Evolutionary conservation across 2,329 filamentous ascomycete species (phyloP).

Genomic region (Microsporum canis): DNA sequence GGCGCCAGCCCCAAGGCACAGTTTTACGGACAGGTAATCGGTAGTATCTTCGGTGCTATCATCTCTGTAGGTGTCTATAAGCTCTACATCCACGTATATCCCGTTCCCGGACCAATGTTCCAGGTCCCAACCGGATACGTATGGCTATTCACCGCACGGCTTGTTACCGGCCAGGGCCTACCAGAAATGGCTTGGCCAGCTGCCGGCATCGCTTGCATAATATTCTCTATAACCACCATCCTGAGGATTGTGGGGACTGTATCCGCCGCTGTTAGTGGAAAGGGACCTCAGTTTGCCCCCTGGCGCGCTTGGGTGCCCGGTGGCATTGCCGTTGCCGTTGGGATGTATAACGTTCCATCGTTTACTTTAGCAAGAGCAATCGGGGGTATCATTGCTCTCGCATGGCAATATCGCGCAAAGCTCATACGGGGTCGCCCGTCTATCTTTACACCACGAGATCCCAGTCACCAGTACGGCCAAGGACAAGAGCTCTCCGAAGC

Average conservation of each 20-base stretch:
- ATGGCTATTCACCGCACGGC: conserved; percentile 90
- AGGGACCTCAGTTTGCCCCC: conserved; percentile 23
- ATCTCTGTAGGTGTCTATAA: conserved; percentile 79
- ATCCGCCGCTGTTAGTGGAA: conserved; percentile 19
- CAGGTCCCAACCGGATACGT: conserved; percentile 91
- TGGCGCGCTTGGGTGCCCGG: conserved; percentile 76
- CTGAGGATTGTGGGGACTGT: conserved; percentile 45
- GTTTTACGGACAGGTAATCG: conserved; percentile 93
- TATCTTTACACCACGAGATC: background rate
- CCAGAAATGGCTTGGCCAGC: conserved; percentile 74
- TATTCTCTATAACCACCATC: conserved; percentile 63
- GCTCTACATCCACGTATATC: conserved; percentile 80
- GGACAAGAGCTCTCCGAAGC: background rate
- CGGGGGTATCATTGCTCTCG: conserved; percentile 66
- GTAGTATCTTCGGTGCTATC: conserved; percentile 72
- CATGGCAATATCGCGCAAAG: conserved; percentile 51
- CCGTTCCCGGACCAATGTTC: conserved; percentile 78
- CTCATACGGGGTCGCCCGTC: conserved; percentile 30
- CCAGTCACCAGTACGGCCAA: background rate
- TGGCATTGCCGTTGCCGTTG: conserved; percentile 90
- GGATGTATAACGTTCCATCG: conserved; percentile 95
- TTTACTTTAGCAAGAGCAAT: conserved; percentile 83
- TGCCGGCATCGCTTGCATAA: conserved; percentile 58
- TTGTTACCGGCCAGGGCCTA: conserved; percentile 83
- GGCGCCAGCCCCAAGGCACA: conserved; percentile 88